A percentile compares a stretch with the other conserved stretches of the same genome.
Evolutionary conservation across 202 grass and related monocot species (phyloP).

Genomic region (Setaria italica): DNA sequence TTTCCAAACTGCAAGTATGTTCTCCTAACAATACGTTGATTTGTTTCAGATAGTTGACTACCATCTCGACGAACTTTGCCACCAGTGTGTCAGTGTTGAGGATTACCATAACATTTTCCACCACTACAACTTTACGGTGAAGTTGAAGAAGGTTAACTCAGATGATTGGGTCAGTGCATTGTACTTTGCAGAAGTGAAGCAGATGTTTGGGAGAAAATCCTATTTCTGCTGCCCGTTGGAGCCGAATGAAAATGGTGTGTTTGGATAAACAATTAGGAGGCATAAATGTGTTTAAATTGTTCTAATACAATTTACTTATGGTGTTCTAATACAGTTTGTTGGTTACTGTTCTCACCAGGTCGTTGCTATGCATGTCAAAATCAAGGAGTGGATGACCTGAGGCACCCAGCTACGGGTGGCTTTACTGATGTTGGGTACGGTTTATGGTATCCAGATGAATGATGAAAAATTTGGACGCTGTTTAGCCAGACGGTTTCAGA

Average conservation of each 20-base stretch:
- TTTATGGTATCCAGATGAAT: neutral
- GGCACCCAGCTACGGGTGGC: slow-evolving; percentile 26
- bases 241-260: slow-evolving; percentile 8
- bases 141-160: neutral
- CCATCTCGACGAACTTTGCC: slow-evolving; percentile 10
- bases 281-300: neutral
- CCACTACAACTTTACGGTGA: slow-evolving; percentile 46
- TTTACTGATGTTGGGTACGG: neutral
- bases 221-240: slow-evolving; percentile 31
- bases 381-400: slow-evolving; percentile 27
- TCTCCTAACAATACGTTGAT: neutral
- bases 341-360: neutral
- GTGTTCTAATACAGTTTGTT: neutral
- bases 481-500: neutral
- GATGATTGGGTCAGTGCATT: neutral
- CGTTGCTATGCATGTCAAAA: slow-evolving; percentile 18
- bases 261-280: no score
- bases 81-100: slow-evolving; percentile 25
- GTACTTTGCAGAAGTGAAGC: slow-evolving; percentile 43
- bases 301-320: neutral
- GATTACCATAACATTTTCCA: slow-evolving; percentile 14
- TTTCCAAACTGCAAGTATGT: neutral
- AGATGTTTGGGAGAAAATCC: slow-evolving; percentile 15
- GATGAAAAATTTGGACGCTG: neutral
- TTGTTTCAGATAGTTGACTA: neutral